phyloP scores from a whole-genome alignment of 2,329 filamentous ascomycete species.

The Aspergillus amoenus region DNA sequence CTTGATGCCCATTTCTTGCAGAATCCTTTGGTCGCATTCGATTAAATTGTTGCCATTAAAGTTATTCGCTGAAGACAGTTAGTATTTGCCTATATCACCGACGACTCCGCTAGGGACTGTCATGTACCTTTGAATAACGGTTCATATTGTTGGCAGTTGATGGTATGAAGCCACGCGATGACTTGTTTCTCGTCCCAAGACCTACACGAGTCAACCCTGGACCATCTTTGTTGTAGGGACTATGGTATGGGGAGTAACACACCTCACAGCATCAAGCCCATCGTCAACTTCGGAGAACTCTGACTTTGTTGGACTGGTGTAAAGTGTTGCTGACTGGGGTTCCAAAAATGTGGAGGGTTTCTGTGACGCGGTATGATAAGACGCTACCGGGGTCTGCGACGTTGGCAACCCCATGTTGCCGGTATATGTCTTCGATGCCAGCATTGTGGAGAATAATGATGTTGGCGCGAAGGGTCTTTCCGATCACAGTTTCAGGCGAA shows the following conservation, averaged over 20 bases:
- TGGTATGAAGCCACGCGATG: constrained; percentile 83
- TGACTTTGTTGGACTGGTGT: constrained; percentile 83
- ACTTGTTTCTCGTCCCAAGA: constrained; percentile 89
- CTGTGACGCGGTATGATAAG: constrained; percentile 31
- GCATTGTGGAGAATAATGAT: constrained; percentile 27
- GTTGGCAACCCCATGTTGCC: constrained; percentile 30
- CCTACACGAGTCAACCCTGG: constrained; percentile 37
- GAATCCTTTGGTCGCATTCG: constrained; percentile 92
- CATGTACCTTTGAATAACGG: constrained; percentile 71
- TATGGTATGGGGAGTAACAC: constrained; percentile 28
- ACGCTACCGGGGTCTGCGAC: constrained; percentile 35
- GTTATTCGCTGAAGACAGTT: constrained; percentile 65
- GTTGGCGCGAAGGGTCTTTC: background rate
- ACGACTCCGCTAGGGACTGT: background rate
- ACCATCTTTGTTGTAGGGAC: background rate
- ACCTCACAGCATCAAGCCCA: constrained; percentile 71
- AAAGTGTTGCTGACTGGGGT: constrained; percentile 44
- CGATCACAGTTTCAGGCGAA: background rate
- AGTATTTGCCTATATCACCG: constrained; percentile 19
- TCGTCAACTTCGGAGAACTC: constrained; percentile 82
- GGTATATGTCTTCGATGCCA: constrained; percentile 45
- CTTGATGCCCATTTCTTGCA: constrained; percentile 97
- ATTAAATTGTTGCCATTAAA: constrained; percentile 97
- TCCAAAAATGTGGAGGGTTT: constrained; percentile 30
- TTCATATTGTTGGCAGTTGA: constrained; percentile 94